These are phyloP conservation scores for Gremmenia infestans DNA, from an alignment of 2,329 filamentous ascomycete species.

Conservation along the genomic window DNA sequence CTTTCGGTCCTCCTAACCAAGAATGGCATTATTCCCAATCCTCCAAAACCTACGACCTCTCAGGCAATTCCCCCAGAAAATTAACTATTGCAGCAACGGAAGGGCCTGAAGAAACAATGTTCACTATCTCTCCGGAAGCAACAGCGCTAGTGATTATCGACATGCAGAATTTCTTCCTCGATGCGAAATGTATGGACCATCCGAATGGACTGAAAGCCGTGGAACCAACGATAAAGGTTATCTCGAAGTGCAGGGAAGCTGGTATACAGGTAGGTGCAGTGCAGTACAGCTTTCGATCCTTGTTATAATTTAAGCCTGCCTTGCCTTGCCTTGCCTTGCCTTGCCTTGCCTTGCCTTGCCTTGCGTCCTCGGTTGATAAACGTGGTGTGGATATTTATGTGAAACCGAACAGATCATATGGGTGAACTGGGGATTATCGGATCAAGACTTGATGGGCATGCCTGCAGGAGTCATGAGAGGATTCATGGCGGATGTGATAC, in stretches of 20 bases:
- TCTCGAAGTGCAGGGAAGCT: slow-evolving; percentile 43
- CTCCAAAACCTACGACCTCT: slow-evolving; percentile 20
- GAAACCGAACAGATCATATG: slow-evolving; percentile 37
- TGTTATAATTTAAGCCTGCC: background rate
- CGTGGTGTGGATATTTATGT: too few relatives aligned
- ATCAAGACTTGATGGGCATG: slow-evolving; percentile 45
- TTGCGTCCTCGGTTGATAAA: too few relatives aligned
- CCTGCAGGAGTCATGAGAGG: slow-evolving; percentile 44
- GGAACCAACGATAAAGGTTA: slow-evolving; percentile 36
- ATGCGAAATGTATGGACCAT: slow-evolving; percentile 36
- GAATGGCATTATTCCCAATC: slow-evolving; percentile 17
- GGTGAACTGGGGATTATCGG: slow-evolving; percentile 54
- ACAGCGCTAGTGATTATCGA: slow-evolving; percentile 48
- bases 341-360: background rate
- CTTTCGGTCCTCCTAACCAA: slow-evolving; percentile 16
- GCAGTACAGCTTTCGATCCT: background rate
- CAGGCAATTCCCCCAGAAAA: slow-evolving; percentile 8
- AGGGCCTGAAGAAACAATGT: slow-evolving; percentile 27
- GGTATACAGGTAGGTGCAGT: slow-evolving; percentile 38
- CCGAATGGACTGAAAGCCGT: slow-evolving; percentile 39
- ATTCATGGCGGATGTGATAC: slow-evolving; percentile 41
- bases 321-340: background rate
- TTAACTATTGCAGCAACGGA: slow-evolving; percentile 27
- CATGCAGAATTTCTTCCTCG: slow-evolving; percentile 50
- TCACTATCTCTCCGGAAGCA: slow-evolving; percentile 37